Base-by-base conservation (phyloP, 2,329 filamentous ascomycete species). In the Fusarium nematophilum region DNA sequence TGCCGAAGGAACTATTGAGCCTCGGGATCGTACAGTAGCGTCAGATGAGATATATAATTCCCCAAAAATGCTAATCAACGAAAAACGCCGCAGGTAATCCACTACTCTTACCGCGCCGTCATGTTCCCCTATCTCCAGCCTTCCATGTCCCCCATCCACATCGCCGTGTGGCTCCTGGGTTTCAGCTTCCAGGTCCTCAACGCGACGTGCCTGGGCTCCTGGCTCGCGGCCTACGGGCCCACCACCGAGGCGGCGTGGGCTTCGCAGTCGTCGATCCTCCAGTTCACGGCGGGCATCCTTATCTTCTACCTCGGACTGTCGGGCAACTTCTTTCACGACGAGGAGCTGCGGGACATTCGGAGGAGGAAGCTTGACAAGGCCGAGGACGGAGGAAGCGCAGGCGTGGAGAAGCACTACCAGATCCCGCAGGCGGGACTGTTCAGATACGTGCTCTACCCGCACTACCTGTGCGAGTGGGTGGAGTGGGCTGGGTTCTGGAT, bases 401-500 rank as follows among this genome's bases (percentile, higher is more conserved):
- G 62, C 10, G 74, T 76, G 37, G 84, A 90, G 38, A 96, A 95
- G 78, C 86, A 96, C 58, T 98, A 98, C 74, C 87, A 91, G 78
- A 85, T 99, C 46, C 95, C 95, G 0, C 81, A 91, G 70, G 89
- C 89, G 44, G 93, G 93, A 1, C 77, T 97, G 43, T 99, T 98
- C 77, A 82, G 84, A 64, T 89, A 88, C 69, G 85, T 97, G 71
- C 82, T 98, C 55, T 97, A 90, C 75, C 93, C 95, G 64, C 95
- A 99, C 74, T 99, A 97, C 75, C 81, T 96, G n/a, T 90, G 89
- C 72, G 95, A 99, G 78, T 99, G 95, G 95, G 74, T 97, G 47
- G 95, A 99, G 81, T 99, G 95, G 95, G 75, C 84, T 4, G 95
- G 95, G 0, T 99, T 93, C 74, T 93, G 89, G 81, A 84, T 97